Evolutionary conservation across 257 asterid genomes (phyloP).

Genomic region (Echium plantagineum): DNA sequence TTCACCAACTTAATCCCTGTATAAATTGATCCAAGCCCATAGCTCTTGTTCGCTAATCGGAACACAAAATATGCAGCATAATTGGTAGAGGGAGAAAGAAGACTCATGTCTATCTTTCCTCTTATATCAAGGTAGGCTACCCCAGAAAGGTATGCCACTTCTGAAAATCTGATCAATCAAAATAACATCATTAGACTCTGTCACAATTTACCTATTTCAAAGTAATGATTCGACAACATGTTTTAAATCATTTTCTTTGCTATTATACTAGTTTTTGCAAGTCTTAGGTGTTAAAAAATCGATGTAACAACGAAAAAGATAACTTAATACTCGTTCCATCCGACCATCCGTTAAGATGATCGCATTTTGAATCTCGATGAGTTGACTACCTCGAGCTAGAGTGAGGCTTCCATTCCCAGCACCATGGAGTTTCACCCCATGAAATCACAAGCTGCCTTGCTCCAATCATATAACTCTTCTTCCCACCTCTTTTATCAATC

Average conservation of each 20-base stretch:
- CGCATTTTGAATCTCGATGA: too few relatives aligned
- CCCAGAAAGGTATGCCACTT: constrained; percentile 48
- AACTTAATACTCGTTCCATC: too few relatives aligned
- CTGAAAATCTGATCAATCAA: constrained; percentile 35
- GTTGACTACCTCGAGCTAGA: constrained; percentile 6
- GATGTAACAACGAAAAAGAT: not conserved
- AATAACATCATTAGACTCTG: too few relatives aligned
- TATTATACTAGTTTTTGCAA: not conserved
- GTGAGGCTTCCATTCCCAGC: constrained; percentile 8
- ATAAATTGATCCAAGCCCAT: constrained; percentile 12
- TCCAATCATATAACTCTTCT: constrained; percentile 8
- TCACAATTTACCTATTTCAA: too few relatives aligned
- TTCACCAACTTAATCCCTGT: constrained; percentile 10
- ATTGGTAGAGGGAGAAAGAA: constrained; percentile 8
- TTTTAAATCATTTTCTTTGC: not conserved
- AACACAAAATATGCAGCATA: constrained; percentile 25
- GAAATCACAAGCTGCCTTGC: constrained; percentile 8
- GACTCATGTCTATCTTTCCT: constrained; percentile 26
- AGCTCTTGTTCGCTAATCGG: not conserved
- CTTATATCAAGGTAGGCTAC: constrained; percentile 53
- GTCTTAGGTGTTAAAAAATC: not conserved
- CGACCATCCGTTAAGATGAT: too few relatives aligned
- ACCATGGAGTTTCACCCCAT: constrained; percentile 7
- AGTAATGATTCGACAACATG: too few relatives aligned
- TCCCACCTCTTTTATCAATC: constrained; percentile 9